phyloP scores from a whole-genome alignment of 148 eudicot genomes.

The Persicaria maculosa region DNA sequence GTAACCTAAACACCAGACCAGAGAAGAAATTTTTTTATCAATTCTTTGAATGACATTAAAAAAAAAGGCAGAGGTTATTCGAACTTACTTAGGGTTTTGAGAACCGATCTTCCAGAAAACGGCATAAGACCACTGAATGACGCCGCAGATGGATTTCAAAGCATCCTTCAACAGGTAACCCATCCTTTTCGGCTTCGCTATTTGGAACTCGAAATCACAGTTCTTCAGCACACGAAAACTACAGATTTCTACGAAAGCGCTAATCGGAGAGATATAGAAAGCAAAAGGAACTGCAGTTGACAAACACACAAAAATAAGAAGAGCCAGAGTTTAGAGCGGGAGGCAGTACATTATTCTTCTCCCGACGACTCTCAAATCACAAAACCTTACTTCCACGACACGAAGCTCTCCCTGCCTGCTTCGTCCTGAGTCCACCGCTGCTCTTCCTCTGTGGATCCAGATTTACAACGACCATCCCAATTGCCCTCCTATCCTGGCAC shows the following conservation, averaged over 20 bases:
- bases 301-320: not conserved
- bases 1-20: slow-evolving; percentile 49
- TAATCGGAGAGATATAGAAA: not conserved
- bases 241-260: not conserved
- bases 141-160: slow-evolving; percentile 80
- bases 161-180: slow-evolving; percentile 84
- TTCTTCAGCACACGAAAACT: not conserved
- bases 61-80: not conserved
- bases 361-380: not conserved
- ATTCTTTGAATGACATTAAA: not conserved
- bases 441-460: slow-evolving; percentile 89
- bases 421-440: slow-evolving; percentile 81
- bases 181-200: slow-evolving; percentile 31
- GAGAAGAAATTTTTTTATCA: not conserved
- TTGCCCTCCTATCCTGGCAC: too few species aligned
- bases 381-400: slow-evolving; percentile 82
- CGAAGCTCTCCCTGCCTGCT: slow-evolving; percentile 95
- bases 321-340: not conserved
- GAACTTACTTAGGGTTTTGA: slow-evolving; percentile 84
- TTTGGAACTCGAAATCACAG: not conserved
- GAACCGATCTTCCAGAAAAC: slow-evolving; percentile 92
- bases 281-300: not conserved
- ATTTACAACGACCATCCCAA: slow-evolving; percentile 22
- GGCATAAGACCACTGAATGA: slow-evolving; percentile 91
- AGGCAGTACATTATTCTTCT: not conserved